phyloP scores from a whole-genome alignment of 805 yeast species.

The Lipomyces japonicus region DNA sequence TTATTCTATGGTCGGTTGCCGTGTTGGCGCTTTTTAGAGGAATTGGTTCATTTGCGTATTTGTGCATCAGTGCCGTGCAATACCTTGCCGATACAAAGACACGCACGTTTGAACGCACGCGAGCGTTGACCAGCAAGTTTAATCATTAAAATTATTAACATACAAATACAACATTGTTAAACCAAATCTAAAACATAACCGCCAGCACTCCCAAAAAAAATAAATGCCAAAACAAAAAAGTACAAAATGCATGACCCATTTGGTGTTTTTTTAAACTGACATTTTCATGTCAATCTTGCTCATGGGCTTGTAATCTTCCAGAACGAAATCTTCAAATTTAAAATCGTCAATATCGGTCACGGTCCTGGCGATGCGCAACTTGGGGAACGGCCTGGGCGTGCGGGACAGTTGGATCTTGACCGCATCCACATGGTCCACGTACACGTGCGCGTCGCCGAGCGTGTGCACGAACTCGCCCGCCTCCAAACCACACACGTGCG shows the following conservation, averaged over 20 bases:
- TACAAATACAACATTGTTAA: neutral
- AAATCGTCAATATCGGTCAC: constrained; percentile 80
- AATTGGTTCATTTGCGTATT: constrained; percentile 69
- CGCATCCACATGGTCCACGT: constrained; percentile 89
- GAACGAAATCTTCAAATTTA: constrained; percentile 80
- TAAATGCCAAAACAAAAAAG: neutral
- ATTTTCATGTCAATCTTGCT: constrained; percentile 87
- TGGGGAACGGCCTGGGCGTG: constrained; percentile 77
- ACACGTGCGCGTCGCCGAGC: constrained; percentile 95
- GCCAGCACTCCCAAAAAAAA: neutral
- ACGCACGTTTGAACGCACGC: constrained; percentile 19
- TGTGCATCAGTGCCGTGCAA: constrained; percentile 44
- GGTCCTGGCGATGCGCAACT: constrained; percentile 61
- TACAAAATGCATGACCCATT: neutral
- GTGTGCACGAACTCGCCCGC: constrained; percentile 95
- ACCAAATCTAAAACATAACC: neutral
- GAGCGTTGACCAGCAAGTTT: constrained; percentile 17
- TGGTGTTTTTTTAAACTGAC: constrained; percentile 65
- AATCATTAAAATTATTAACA: neutral
- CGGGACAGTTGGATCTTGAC: constrained; percentile 74
- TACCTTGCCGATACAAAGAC: constrained; percentile 23
- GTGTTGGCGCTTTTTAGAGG: constrained; percentile 78
- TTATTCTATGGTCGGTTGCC: constrained; percentile 91
- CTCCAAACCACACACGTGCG: constrained; percentile 90
- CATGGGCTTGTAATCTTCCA: constrained; percentile 75